These are phyloP conservation scores for Colletotrichum melonis DNA, from an alignment of 2,329 filamentous ascomycete species.

Conservation along the genomic window DNA sequence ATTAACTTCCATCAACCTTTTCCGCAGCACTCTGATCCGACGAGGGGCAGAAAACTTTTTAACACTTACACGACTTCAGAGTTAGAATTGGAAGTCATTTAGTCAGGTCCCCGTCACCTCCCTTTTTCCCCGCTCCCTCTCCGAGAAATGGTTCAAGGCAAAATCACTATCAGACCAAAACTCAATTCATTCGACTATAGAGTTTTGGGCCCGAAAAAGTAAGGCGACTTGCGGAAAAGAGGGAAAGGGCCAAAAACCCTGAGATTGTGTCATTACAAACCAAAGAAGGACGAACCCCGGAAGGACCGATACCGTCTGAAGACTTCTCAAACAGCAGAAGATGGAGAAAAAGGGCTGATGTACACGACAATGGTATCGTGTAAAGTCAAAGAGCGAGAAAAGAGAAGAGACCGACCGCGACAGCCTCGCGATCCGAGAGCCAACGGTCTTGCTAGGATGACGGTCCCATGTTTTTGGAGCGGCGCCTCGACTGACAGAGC, in stretches of 20 bases:
- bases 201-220: neutral
- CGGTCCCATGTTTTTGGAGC: neutral
- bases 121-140: neutral
- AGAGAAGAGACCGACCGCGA: neutral
- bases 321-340: neutral
- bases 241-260: neutral
- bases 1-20: neutral
- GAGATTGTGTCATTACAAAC: neutral
- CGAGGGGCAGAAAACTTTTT: neutral
- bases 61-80: neutral
- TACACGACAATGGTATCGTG: neutral
- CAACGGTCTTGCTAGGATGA: neutral
- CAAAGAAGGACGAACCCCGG: neutral
- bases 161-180: conserved; percentile 25
- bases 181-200: conserved; percentile 18
- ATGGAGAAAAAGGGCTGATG: neutral
- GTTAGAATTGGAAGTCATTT: neutral
- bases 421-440: neutral
- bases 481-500: conserved; percentile 19
- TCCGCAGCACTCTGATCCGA: neutral
- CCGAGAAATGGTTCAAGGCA: neutral
- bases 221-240: neutral
- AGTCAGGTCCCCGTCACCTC: neutral
- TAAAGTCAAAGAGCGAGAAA: neutral
- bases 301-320: neutral